These are phyloP conservation scores for Platismatia glauca DNA, from an alignment of 495 filamentous ascomycete species.

Conservation along the genomic window DNA sequence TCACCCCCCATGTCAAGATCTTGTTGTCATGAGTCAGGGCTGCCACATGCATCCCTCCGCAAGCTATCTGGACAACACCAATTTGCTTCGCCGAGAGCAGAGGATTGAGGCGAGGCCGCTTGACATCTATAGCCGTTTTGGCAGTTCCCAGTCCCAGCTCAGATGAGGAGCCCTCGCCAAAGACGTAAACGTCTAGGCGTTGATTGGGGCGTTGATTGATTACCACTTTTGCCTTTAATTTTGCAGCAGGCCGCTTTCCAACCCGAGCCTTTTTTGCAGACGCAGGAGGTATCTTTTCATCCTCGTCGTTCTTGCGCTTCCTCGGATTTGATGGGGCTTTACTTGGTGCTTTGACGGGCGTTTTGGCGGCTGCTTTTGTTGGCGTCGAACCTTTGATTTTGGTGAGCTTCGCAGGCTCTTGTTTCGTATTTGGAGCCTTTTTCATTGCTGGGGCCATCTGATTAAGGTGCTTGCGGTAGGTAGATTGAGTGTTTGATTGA, in stretches of 20 bases:
- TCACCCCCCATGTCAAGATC: slow-evolving; percentile 61
- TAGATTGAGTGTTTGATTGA: not conserved
- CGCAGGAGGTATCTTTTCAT: slow-evolving; percentile 15
- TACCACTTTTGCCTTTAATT: slow-evolving; percentile 27
- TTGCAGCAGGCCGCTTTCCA: slow-evolving; percentile 24
- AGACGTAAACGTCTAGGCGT: slow-evolving; percentile 57
- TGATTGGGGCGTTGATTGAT: slow-evolving; percentile 37
- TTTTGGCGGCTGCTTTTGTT: slow-evolving; percentile 9
- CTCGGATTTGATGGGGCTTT: slow-evolving; percentile 22
- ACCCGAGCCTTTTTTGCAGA: slow-evolving; percentile 17
- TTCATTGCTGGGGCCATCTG: not conserved
- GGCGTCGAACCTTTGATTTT: slow-evolving; percentile 3
- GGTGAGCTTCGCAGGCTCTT: not conserved
- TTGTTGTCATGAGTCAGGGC: slow-evolving; percentile 55
- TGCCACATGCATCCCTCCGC: slow-evolving; percentile 57
- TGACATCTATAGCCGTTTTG: slow-evolving; percentile 55
- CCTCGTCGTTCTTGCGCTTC: slow-evolving; percentile 35
- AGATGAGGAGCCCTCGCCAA: slow-evolving; percentile 57
- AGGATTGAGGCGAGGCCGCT: slow-evolving; percentile 57
- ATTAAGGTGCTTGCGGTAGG: not conserved
- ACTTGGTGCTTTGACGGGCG: not conserved
- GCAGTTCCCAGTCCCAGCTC: slow-evolving; percentile 58
- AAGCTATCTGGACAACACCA: slow-evolving; percentile 52
- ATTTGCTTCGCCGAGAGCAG: slow-evolving; percentile 48
- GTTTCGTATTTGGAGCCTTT: not conserved